Base-by-base conservation (phyloP, 2,329 filamentous ascomycete species). In the Fusarium napiforme region DNA sequence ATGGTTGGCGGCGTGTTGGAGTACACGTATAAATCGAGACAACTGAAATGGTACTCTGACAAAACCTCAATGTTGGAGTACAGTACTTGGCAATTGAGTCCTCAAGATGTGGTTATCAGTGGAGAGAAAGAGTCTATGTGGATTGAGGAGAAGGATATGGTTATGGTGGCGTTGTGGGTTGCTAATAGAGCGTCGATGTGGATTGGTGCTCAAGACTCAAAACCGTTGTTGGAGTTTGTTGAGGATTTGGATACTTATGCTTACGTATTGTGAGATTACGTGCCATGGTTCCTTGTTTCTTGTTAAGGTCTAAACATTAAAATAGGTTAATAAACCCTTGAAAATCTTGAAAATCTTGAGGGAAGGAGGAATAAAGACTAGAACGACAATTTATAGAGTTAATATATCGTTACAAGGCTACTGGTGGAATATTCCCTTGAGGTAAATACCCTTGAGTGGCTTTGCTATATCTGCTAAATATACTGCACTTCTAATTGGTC, bases 91-190 rank as follows among this genome's bases (percentile, higher is more conserved):
- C 14, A 28, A 4, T n/a, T 53, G 7, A 9, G 0, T 0, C 9
- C 15, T n/a, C 34, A 28, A 3, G 50, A 39, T 7, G 10, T 37
- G 0, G 9, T 53, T 0, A 2, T 53, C 0, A 7, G 3, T 0
- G 23, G 14, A 1, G 50, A 37, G 23, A 28, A 53, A 4, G 0
- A n/a, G 34, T 53, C 34, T 0, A 28, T 28, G 34, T 53, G 50
- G 34, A 53, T 53, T 7, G 50, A 53, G 50, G 50, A 53, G 50
- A 53, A 53, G 2, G 50, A 53, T 9, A 39, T 39, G 14, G 50
- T n/a, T 0, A 53, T 53, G 14, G 7, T 53, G 2, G 34, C 34
- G 2, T 4, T 53, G 19, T 53, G 50, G 50, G 34, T 39, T n/a
- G 34, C 34, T 39, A 53, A 53, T 9, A 28, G 50, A 28, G 34